phyloP scores from a whole-genome alignment of 441 rosid species.

The Arabidopsis hybrid region DNA sequence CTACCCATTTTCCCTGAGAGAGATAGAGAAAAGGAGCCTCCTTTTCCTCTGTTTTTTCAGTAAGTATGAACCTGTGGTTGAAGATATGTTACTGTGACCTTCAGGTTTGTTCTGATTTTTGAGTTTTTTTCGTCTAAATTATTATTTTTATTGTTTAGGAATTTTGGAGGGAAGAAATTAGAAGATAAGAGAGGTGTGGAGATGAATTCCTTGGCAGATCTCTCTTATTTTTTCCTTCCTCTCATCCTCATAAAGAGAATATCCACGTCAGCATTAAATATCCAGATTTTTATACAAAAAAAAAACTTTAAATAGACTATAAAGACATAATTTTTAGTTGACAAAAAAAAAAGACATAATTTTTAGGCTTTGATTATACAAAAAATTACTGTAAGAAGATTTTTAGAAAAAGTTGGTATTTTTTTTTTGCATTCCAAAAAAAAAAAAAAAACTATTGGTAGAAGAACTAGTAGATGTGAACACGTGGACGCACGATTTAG shows the following conservation, averaged over 20 bases:
- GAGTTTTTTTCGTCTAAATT: neutral
- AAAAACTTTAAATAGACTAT: too few species aligned
- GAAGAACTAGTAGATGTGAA: neutral
- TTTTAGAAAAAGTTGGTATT: too few species aligned
- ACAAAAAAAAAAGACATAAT: too few species aligned
- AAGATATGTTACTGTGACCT: constrained; percentile 29
- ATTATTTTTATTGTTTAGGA: neutral
- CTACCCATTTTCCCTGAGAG: constrained; percentile 54
- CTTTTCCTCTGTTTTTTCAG: constrained; percentile 42
- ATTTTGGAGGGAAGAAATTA: constrained; percentile 53
- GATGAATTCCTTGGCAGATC: constrained; percentile 53
- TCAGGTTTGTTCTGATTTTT: constrained; percentile 38
- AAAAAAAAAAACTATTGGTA: neutral
- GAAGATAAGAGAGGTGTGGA: constrained; percentile 60
- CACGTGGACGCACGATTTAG: constrained; percentile 31
- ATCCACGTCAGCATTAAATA: constrained; percentile 1
- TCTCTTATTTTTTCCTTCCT: constrained; percentile 24
- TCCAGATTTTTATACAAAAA: neutral
- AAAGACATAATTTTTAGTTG: too few species aligned
- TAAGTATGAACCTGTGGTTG: constrained; percentile 15
- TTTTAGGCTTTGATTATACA: too few species aligned
- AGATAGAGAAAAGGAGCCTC: neutral
- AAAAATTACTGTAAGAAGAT: too few species aligned
- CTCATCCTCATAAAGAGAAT: neutral
- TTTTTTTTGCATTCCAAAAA: neutral